These are phyloP conservation scores for Gentiana macrophylla DNA, from an alignment of 257 asterid species.

Conservation along the genomic window DNA sequence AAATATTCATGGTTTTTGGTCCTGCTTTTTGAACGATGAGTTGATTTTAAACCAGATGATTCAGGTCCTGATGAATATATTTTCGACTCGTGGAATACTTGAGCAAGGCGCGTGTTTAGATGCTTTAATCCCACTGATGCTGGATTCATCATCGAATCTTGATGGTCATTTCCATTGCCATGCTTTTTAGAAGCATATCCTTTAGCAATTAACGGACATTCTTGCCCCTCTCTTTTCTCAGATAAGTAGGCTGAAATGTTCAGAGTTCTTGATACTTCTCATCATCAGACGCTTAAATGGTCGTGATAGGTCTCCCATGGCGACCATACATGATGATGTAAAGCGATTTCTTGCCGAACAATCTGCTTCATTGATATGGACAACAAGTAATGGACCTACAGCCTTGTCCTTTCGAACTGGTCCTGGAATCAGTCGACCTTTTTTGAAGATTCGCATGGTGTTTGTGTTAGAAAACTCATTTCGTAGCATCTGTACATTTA, in stretches of 20 bases:
- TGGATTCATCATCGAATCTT: constrained; percentile 92
- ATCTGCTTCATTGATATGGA: constrained; percentile 93
- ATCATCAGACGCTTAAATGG: constrained; percentile 73
- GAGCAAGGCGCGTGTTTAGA: constrained; percentile 95
- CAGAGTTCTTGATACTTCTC: constrained; percentile 82
- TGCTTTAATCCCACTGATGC: constrained; percentile 77
- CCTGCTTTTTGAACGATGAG: too few species aligned
- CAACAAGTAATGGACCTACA: constrained; percentile 84
- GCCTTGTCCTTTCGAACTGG: constrained; percentile 80
- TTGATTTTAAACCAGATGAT: background rate
- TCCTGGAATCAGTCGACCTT: constrained; percentile 77
- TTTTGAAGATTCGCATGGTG: constrained; percentile 21
- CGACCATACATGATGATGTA: constrained; percentile 67
- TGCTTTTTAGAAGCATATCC: background rate
- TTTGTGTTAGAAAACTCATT: too few species aligned
- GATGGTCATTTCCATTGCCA: constrained; percentile 22
- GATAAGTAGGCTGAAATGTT: constrained; percentile 71
- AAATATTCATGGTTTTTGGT: too few species aligned
- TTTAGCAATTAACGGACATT: too few species aligned
- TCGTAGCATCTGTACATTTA: too few species aligned
- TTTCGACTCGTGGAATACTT: constrained; percentile 75
- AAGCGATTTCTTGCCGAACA: constrained; percentile 75
- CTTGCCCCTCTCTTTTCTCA: too few species aligned
- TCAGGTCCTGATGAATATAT: constrained; percentile 79
- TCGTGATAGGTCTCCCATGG: constrained; percentile 76